phyloP scores from a whole-genome alignment of 116 monocot species.

The Posidonia oceanica region DNA sequence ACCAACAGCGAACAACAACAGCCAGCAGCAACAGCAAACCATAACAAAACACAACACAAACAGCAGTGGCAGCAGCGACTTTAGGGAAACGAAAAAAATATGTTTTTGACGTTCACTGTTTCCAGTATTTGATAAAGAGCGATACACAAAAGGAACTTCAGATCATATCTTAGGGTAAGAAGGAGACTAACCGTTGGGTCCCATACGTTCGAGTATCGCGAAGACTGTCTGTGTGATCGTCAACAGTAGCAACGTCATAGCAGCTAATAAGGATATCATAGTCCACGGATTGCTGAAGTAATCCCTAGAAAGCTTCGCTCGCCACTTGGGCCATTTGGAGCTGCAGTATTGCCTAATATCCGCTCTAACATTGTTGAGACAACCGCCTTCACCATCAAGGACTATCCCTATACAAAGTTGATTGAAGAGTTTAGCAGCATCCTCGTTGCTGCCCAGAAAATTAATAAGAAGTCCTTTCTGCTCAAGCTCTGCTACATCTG shows the following conservation, averaged over 20 bases:
- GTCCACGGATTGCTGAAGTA: conserved; percentile 21
- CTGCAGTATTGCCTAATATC: conserved; percentile 8
- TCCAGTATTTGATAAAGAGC: too few species aligned
- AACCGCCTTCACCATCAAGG: neutral
- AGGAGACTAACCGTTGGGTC: too few species aligned
- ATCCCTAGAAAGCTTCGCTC: neutral
- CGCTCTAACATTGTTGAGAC: neutral
- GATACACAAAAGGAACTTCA: too few species aligned
- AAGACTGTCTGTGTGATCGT: conserved; percentile 14
- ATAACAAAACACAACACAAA: too few species aligned
- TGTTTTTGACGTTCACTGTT: too few species aligned
- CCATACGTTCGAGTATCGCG: neutral
- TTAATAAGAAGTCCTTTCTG: conserved; percentile 4
- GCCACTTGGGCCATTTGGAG: conserved; percentile 1
- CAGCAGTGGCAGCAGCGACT: too few species aligned
- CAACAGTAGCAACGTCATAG: conserved; percentile 11
- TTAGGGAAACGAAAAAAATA: too few species aligned
- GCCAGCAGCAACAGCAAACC: too few species aligned
- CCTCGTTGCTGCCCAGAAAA: conserved; percentile 9
- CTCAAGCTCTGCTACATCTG: conserved; percentile 5
- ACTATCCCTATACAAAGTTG: neutral
- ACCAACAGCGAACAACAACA: too few species aligned
- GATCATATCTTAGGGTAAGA: too few species aligned
- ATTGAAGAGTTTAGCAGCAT: conserved; percentile 11
- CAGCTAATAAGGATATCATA: conserved; percentile 10